Evolutionary conservation across 768 basidiomycete genomes (phyloP).

Genomic region (Lactarius evosmus): DNA sequence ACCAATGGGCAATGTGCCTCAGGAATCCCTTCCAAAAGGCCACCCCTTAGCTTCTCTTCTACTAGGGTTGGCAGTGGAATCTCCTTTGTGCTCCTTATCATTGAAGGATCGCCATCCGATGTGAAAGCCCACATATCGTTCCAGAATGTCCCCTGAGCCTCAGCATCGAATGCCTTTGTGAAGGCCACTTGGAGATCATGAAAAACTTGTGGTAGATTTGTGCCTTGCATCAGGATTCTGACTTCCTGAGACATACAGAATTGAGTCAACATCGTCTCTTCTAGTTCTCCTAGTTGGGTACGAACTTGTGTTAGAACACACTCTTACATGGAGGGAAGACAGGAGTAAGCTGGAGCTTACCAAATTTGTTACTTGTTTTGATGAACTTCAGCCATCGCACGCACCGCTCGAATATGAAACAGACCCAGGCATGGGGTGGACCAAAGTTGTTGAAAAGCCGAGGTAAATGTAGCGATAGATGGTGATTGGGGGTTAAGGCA

Average conservation of each 20-base stretch:
- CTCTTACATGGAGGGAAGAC: not conserved
- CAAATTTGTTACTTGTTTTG: slow-evolving; percentile 35
- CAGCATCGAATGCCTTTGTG: not conserved
- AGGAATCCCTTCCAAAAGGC: too few species aligned
- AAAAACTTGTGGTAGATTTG: not conserved
- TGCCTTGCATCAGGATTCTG: not conserved
- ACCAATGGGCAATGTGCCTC: too few species aligned
- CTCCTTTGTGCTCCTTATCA: too few species aligned
- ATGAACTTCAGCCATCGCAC: slow-evolving; percentile 36
- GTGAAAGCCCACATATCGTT: not conserved
- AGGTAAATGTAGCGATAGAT: slow-evolving; percentile 41
- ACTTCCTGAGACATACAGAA: not conserved
- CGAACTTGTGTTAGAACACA: not conserved
- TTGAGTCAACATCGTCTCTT: slow-evolving; percentile 27
- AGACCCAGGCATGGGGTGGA: slow-evolving; percentile 39
- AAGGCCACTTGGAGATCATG: not conserved
- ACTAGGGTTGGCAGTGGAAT: too few species aligned
- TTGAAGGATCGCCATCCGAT: fast-evolving
- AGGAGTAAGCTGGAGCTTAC: slow-evolving; percentile 28
- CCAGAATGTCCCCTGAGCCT: not conserved
- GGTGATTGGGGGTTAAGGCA: slow-evolving; percentile 39
- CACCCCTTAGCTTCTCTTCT: too few species aligned
- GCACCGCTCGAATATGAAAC: slow-evolving; percentile 38
- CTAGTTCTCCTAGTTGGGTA: slow-evolving; percentile 32
- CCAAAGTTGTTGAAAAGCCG: slow-evolving; percentile 36